Conservation (phyloP, 2,329 filamentous ascomycete genomes). For the Colletotrichum sidae region DNA sequence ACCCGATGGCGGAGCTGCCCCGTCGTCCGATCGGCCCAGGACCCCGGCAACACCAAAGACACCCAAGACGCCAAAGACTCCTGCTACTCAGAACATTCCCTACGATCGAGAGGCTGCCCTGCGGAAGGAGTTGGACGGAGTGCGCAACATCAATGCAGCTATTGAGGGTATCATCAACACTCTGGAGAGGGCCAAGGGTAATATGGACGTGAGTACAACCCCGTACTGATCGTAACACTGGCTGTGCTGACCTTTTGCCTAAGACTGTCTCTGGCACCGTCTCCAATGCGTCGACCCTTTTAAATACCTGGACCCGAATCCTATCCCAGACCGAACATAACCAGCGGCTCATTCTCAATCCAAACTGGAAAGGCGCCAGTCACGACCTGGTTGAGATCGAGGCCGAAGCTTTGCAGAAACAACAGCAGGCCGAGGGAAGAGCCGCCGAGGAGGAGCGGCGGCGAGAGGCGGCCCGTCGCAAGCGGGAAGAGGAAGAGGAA, state of each 20-base stretch:
- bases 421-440: conserved; percentile 81
- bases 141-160: conserved; percentile 87
- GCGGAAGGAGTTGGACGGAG: conserved; percentile 82
- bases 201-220: conserved; percentile 74
- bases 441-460: conserved; percentile 83
- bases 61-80: conserved; percentile 58
- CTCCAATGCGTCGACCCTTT: conserved; percentile 84
- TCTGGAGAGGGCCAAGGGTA: conserved; percentile 77
- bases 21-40: conserved; percentile 51
- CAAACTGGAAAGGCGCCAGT: conserved; percentile 88
- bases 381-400: conserved; percentile 90
- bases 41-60: conserved; percentile 62
- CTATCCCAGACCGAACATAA: conserved; percentile 98
- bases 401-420: conserved; percentile 78
- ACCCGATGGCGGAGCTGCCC: conserved; percentile 45
- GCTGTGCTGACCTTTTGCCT: conserved; percentile 27
- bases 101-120: conserved; percentile 81
- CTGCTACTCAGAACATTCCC: conserved; percentile 47
- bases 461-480: conserved; percentile 75
- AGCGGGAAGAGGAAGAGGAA: conserved; percentile 71
- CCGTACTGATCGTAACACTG: neutral
- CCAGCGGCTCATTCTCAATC: conserved; percentile 89
- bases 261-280: conserved; percentile 89
- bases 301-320: conserved; percentile 96
- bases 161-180: conserved; percentile 83